phyloP scores from a whole-genome alignment of 2,329 filamentous ascomycete species.

The Rutstroemia sp. region DNA sequence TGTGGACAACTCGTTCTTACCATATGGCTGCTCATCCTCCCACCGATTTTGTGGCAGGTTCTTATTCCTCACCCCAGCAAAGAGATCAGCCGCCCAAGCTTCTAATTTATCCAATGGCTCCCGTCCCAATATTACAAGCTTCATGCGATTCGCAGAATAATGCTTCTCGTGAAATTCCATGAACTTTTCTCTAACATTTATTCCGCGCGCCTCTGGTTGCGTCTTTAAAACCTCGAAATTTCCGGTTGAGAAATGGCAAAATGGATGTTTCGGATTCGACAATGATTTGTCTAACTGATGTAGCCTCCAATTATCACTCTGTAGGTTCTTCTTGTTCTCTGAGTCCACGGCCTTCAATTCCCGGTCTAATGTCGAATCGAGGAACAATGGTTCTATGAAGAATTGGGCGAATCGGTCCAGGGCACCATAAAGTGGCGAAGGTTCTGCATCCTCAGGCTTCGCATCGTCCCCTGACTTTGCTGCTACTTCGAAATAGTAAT shows the following conservation, averaged over 20 bases:
- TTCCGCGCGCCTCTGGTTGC: conserved; percentile 56
- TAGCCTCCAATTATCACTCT: conserved; percentile 64
- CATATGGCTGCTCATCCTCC: conserved; percentile 55
- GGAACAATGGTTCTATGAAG: conserved; percentile 64
- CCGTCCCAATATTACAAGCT: conserved; percentile 60
- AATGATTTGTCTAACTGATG: conserved; percentile 65
- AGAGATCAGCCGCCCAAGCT: conserved; percentile 60
- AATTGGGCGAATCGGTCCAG: conserved; percentile 71
- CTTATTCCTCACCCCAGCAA: conserved; percentile 61
- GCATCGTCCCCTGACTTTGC: conserved; percentile 70
- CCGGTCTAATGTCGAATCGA: conserved; percentile 62
- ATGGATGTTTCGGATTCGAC: conserved; percentile 63
- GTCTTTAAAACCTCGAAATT: conserved; percentile 64
- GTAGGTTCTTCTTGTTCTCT: conserved; percentile 74
- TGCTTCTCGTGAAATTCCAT: conserved; percentile 65
- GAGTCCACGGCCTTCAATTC: conserved; percentile 68
- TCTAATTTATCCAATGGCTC: conserved; percentile 62
- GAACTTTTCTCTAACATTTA: conserved; percentile 65
- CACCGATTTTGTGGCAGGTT: conserved; percentile 56
- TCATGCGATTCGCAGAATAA: conserved; percentile 71
- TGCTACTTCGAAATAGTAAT: conserved; percentile 95
- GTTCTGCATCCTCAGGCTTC: conserved; percentile 43
- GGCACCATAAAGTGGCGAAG: conserved; percentile 63
- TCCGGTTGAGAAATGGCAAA: conserved; percentile 66
- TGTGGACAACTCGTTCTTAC: conserved; percentile 51